A percentile compares a stretch with the other conserved stretches of the same genome.
These are phyloP conservation scores for Trametes coccinea DNA, from an alignment of 768 basidiomycete species.

Conservation along the genomic window DNA sequence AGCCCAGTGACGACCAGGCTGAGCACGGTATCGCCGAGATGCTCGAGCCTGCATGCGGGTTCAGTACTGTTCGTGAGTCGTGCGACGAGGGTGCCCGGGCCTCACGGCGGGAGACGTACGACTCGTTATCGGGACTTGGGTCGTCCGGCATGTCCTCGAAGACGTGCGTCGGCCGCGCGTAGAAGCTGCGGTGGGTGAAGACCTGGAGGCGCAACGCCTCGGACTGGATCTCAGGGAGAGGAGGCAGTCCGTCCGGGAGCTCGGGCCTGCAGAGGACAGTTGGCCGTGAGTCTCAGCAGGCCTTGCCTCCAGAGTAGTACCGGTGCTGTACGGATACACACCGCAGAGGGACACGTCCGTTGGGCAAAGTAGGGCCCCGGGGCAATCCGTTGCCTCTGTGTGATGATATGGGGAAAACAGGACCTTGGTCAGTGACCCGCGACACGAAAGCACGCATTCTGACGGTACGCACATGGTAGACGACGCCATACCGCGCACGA, in stretches of 20 bases:
- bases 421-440: too few relatives aligned
- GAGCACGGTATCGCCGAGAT: constrained; percentile 75
- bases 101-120: too few relatives aligned
- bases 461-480: background rate
- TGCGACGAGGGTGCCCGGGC: too few relatives aligned
- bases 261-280: constrained; percentile 32
- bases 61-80: too few relatives aligned
- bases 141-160: constrained; percentile 77
- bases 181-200: constrained; percentile 76
- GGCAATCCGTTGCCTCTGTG: constrained; percentile 1
- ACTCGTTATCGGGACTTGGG: constrained; percentile 81
- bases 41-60: constrained; percentile 74
- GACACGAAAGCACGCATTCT: too few relatives aligned
- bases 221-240: constrained; percentile 56
- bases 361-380: constrained; percentile 4
- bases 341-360: constrained; percentile 7
- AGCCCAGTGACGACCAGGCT: constrained; percentile 66
- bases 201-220: constrained; percentile 51
- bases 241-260: constrained; percentile 45
- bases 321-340: background rate
- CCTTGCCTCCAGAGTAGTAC: background rate
- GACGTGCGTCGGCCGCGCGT: constrained; percentile 67
- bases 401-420: too few relatives aligned
- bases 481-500: background rate
- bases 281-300: background rate